A percentile compares a stretch with the other conserved stretches of the same genome.
Evolutionary conservation across 768 basidiomycete species (phyloP).

Genomic region (Suillus spraguei): DNA sequence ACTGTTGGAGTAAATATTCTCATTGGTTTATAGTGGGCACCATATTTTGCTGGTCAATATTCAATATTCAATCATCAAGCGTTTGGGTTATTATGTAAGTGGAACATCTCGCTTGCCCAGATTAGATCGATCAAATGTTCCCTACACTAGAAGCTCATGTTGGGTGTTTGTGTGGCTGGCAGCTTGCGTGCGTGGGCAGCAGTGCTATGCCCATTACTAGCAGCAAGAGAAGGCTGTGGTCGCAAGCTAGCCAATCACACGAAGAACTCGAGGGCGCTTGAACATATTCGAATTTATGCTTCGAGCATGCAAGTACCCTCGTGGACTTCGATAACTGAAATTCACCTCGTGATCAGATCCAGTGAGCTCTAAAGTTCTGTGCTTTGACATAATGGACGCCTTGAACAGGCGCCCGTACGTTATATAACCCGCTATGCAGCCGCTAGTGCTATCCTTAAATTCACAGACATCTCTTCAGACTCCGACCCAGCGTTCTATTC

Average conservation of each 20-base stretch:
- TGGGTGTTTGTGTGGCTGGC: not conserved
- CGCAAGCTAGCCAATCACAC: not conserved
- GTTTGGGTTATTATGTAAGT: not conserved
- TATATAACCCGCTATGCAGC: not conserved
- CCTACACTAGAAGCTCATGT: not conserved
- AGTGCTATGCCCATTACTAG: not conserved
- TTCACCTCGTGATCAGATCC: not conserved
- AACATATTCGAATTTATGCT: not conserved
- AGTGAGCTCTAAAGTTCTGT: not conserved
- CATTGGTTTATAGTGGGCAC: not conserved
- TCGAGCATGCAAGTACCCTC: not conserved
- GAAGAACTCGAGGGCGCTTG: not conserved
- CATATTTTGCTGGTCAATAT: not conserved
- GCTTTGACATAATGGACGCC: not conserved
- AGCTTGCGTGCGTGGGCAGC: not conserved
- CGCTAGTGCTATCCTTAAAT: not conserved
- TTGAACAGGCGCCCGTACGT: not conserved
- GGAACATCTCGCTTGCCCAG: not conserved
- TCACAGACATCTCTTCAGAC: not conserved
- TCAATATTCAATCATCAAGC: no score
- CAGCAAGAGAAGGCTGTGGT: not conserved
- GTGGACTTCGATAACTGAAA: not conserved
- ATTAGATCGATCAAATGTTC: not conserved
- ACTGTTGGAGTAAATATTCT: not conserved
- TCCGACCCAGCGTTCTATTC: not conserved